A percentile compares a stretch with the other conserved stretches of the same genome.
phyloP scores from a whole-genome alignment of 371 early-diverging fungal genomes.

The Mortierella sp. region DNA sequence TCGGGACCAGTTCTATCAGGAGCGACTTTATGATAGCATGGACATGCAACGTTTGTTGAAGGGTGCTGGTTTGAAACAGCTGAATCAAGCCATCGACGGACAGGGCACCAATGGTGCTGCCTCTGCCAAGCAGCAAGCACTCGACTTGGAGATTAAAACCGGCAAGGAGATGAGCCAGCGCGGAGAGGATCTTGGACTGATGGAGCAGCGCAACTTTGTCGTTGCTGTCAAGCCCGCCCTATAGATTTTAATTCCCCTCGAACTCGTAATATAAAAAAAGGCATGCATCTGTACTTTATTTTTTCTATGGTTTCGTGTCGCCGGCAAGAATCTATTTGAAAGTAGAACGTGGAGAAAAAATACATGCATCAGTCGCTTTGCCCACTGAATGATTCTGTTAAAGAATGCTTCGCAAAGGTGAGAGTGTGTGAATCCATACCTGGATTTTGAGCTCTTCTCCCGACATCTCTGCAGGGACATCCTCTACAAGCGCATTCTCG shows the following conservation, averaged over 20 bases:
- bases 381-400: neutral
- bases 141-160: neutral
- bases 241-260: neutral
- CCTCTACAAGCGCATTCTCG: slow-evolving; percentile 41
- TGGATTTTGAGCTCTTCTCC: slow-evolving; percentile 51
- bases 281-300: neutral
- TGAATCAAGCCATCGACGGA: neutral
- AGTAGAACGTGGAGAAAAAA: neutral
- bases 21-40: slow-evolving; percentile 63
- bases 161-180: slow-evolving; percentile 66
- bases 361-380: neutral
- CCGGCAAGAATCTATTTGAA: slow-evolving; percentile 13
- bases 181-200: slow-evolving; percentile 75
- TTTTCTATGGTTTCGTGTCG: slow-evolving; percentile 5
- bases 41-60: slow-evolving; percentile 61
- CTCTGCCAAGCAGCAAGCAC: neutral
- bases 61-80: slow-evolving; percentile 48
- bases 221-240: slow-evolving; percentile 18
- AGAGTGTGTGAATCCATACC: slow-evolving; percentile 12
- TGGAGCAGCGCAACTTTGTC: slow-evolving; percentile 69
- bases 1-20: slow-evolving; percentile 76
- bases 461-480: slow-evolving; percentile 24
- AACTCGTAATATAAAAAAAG: neutral
- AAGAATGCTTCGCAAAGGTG: neutral
- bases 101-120: neutral